A percentile compares a stretch with the other conserved stretches of the same genome.
These are phyloP conservation scores for Amanita muscaria DNA, from an alignment of 768 basidiomycete genomes.

Conservation along the genomic window DNA sequence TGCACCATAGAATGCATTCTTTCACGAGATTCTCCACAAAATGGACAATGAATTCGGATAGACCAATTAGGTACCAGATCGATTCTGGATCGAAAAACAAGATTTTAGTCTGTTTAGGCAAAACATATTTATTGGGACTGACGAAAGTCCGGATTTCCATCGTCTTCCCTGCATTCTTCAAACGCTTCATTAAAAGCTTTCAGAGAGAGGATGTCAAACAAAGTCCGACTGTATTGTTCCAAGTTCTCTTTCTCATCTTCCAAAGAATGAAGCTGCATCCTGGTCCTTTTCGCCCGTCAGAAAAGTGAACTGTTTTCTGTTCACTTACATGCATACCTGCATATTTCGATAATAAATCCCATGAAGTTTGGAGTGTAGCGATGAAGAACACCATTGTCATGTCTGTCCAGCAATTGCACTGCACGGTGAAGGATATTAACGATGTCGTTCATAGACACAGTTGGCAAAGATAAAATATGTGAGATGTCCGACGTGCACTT, in stretches of 20 bases:
- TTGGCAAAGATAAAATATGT: constrained; percentile 40
- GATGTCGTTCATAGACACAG: constrained; percentile 32
- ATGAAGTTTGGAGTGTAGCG: constrained; percentile 35
- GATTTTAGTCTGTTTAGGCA: constrained; percentile 3
- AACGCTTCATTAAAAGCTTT: constrained; percentile 54
- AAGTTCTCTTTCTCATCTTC: constrained; percentile 29
- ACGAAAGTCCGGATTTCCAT: constrained; percentile 55
- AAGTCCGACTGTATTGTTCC: constrained; percentile 45
- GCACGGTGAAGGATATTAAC: constrained; percentile 38
- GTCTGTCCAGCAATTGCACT: constrained; percentile 36
- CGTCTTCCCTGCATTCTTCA: constrained; percentile 53
- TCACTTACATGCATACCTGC: constrained; percentile 30
- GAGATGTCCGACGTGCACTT: constrained; percentile 51
- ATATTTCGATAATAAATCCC: constrained; percentile 38
- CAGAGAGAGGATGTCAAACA: constrained; percentile 60
- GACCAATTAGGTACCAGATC: constrained; percentile 61
- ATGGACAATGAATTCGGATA: constrained; percentile 52
- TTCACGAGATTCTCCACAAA: constrained; percentile 59
- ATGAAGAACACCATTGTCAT: constrained; percentile 29
- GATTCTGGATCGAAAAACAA: constrained; percentile 37
- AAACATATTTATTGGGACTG: constrained; percentile 10
- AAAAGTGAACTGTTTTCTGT: neutral
- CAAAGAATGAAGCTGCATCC: constrained; percentile 12
- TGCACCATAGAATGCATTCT: constrained; percentile 34
- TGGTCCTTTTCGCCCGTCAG: constrained; percentile 14